Conservation (phyloP, 2,329 filamentous ascomycete species). For the Talaromyces sp. region DNA sequence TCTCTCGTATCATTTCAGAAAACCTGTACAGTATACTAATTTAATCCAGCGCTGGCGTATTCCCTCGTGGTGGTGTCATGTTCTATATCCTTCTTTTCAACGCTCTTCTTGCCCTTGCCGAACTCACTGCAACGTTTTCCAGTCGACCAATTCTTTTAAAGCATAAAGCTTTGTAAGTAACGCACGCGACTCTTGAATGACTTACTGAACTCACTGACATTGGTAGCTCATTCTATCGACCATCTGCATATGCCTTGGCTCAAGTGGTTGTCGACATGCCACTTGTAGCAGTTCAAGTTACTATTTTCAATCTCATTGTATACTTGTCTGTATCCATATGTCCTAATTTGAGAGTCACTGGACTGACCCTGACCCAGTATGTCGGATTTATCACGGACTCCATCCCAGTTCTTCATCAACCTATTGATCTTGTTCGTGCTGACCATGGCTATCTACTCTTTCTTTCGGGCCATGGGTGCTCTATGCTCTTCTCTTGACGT, state of each 20-base stretch:
- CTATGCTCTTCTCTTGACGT: slow-evolving; percentile 47
- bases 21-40: background rate
- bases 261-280: slow-evolving; percentile 56
- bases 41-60: slow-evolving; percentile 45
- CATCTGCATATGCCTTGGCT: slow-evolving; percentile 55
- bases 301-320: slow-evolving; percentile 56
- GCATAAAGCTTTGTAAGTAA: slow-evolving; percentile 58
- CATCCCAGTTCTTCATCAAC: slow-evolving; percentile 60
- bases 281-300: slow-evolving; percentile 53
- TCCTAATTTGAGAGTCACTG: background rate
- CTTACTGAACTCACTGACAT: slow-evolving; percentile 10
- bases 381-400: slow-evolving; percentile 50
- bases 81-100: slow-evolving; percentile 62
- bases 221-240: slow-evolving; percentile 57
- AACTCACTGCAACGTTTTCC: slow-evolving; percentile 57
- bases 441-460: slow-evolving; percentile 53
- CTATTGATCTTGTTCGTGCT: slow-evolving; percentile 51
- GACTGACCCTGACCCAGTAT: slow-evolving; percentile 34
- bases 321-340: slow-evolving; percentile 45
- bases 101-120: slow-evolving; percentile 55
- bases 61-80: slow-evolving; percentile 56
- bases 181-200: background rate
- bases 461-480: slow-evolving; percentile 48
- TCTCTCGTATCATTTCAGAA: background rate
- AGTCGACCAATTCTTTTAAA: slow-evolving; percentile 63